These are phyloP conservation scores for Cicer pinnatifidum DNA, from an alignment of 306 rosid genomes.

Conservation along the genomic window DNA sequence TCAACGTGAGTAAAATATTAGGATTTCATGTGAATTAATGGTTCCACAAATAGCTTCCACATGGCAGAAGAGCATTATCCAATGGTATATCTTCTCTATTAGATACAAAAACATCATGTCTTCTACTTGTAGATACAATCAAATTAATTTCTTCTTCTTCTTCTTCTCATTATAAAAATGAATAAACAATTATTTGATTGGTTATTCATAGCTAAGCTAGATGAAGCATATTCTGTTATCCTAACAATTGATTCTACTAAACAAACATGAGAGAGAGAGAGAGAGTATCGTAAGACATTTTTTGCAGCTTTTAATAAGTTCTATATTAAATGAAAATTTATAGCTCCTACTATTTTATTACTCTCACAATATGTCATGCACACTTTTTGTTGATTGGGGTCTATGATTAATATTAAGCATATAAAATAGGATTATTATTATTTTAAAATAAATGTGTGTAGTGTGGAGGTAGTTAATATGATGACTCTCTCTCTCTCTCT, in stretches of 20 bases:
- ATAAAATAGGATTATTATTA: too few species aligned
- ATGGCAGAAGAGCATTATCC: conserved; percentile 21
- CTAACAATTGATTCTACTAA: conserved; percentile 15
- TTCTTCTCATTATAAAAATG: conserved; percentile 3
- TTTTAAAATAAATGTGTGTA: too few species aligned
- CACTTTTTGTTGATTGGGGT: conserved; percentile 22
- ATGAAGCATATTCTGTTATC: conserved; percentile 47
- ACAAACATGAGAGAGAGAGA: background rate
- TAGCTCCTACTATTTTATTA: background rate
- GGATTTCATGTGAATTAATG: background rate
- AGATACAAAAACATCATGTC: background rate
- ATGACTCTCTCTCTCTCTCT: too few species aligned
- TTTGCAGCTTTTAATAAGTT: background rate
- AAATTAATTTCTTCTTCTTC: background rate
- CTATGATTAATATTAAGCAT: background rate
- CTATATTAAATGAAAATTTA: conserved; percentile 4
- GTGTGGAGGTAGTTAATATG: too few species aligned
- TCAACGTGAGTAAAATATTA: background rate
- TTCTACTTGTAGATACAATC: background rate
- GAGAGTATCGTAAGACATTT: background rate
- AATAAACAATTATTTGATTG: conserved; percentile 17
- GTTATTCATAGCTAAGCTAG: conserved; percentile 34
- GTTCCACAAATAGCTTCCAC: conserved; percentile 18
- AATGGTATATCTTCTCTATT: background rate
- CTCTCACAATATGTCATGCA: conserved; percentile 21